Conservation (phyloP, 352 stramenopile genomes). For the Globisporangium mamillatum region DNA sequence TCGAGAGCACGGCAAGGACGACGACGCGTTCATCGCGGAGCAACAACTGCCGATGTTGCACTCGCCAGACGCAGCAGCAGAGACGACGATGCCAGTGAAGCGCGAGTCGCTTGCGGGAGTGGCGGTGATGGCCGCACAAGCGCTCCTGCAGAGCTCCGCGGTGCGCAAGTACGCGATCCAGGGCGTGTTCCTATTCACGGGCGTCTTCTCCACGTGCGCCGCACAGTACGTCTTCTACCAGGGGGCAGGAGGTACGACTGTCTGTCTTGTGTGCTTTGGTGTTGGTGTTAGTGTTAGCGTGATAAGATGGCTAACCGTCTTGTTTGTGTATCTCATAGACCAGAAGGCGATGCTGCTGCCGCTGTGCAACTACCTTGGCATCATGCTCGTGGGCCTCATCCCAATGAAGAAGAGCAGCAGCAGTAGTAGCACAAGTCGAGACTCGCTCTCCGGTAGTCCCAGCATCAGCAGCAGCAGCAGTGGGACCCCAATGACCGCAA, state of each 20-base stretch:
- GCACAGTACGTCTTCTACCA: constrained; percentile 86
- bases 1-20: not conserved
- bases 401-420: constrained; percentile 21
- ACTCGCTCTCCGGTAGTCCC: not conserved
- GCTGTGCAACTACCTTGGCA: constrained; percentile 84
- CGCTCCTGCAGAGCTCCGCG: not conserved
- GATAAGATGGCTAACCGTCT: not conserved
- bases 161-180: constrained; percentile 32
- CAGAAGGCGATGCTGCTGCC: constrained; percentile 84
- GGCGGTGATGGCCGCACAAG: not conserved
- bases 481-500: not conserved
- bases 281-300: not conserved
- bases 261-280: not conserved
- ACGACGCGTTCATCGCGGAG: not conserved
- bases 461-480: not conserved
- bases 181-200: constrained; percentile 75
- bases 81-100: not conserved
- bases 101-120: not conserved
- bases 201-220: constrained; percentile 82
- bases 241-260: constrained; percentile 30
- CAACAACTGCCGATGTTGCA: not conserved
- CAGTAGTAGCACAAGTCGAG: not conserved
- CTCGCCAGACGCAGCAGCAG: not conserved
- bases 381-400: constrained; percentile 81
- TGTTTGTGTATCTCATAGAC: constrained; percentile 23